phyloP scores from a whole-genome alignment of 2,329 filamentous ascomycete genomes.

The Sarocladiaceae sp. region DNA sequence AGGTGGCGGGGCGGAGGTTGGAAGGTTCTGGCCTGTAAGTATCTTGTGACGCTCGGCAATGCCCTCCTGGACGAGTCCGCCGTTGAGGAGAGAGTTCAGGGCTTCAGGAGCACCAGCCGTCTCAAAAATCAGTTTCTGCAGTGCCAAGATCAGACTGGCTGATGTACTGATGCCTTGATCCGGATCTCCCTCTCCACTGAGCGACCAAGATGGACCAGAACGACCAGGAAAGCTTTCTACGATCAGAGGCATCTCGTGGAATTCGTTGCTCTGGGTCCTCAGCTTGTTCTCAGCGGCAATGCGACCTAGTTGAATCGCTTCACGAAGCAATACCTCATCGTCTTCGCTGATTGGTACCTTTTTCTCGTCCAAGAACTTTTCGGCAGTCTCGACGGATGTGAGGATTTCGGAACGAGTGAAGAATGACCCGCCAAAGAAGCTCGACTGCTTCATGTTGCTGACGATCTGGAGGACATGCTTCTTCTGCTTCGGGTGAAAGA shows the following conservation, averaged over 20 bases:
- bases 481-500: conserved; percentile 75
- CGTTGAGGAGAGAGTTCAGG: conserved; percentile 44
- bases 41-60: conserved; percentile 30
- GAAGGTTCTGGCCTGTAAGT: conserved; percentile 13
- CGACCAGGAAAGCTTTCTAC: conserved; percentile 62
- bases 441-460: conserved; percentile 74
- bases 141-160: conserved; percentile 43
- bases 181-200: conserved; percentile 45
- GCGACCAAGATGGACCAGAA: conserved; percentile 61
- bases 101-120: conserved; percentile 37
- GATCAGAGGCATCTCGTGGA: conserved; percentile 75
- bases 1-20: conserved; percentile 11
- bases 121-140: conserved; percentile 49
- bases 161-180: conserved; percentile 45
- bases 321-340: conserved; percentile 56
- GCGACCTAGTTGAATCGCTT: conserved; percentile 64
- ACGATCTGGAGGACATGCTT: conserved; percentile 66
- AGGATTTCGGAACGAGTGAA: conserved; percentile 61
- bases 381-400: conserved; percentile 61
- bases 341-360: conserved; percentile 52
- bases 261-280: conserved; percentile 63
- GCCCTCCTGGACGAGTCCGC: conserved; percentile 38
- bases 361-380: conserved; percentile 62
- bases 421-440: conserved; percentile 80
- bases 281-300: conserved; percentile 54